Percentiles rank a stretch among this genome's conserved stretches.
These are phyloP conservation scores for Drechslerella dactyloides DNA, from an alignment of 2,329 filamentous ascomycete genomes.

Conservation along the genomic window DNA sequence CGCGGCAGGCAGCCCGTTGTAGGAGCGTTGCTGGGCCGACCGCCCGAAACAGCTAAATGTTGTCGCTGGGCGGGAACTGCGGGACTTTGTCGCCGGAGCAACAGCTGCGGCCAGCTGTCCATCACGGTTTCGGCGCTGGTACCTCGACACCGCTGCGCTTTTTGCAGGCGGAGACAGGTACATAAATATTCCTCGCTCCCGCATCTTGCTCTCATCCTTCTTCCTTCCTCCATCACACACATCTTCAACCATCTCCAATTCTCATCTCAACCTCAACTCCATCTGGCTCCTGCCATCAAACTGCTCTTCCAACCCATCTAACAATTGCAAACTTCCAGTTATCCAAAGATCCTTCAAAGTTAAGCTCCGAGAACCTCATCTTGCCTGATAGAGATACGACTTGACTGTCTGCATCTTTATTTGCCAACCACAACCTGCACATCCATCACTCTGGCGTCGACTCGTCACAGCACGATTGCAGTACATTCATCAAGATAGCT, in stretches of 20 bases:
- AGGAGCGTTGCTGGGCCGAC: slow-evolving; percentile 37
- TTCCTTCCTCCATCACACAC: slow-evolving; percentile 21
- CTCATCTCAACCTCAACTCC: slow-evolving; percentile 13
- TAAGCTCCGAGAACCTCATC: not conserved
- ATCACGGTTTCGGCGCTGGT: slow-evolving; percentile 8
- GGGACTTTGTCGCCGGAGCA: slow-evolving; percentile 17
- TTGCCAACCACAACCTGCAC: not conserved
- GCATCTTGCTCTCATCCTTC: slow-evolving; percentile 7
- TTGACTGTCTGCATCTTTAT: slow-evolving; percentile 9
- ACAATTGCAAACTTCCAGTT: slow-evolving; percentile 7
- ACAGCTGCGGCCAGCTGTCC: slow-evolving; percentile 13
- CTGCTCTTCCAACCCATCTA: not conserved
- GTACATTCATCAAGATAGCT: slow-evolving; percentile 13
- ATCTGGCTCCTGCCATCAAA: slow-evolving; percentile 11
- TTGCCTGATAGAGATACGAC: slow-evolving; percentile 2
- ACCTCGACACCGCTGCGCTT: slow-evolving; percentile 22
- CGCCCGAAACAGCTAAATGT: slow-evolving; percentile 26
- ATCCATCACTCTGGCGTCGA: slow-evolving; percentile 15
- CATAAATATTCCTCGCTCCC: slow-evolving; percentile 36
- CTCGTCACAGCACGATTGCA: slow-evolving; percentile 13
- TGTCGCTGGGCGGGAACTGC: slow-evolving; percentile 17
- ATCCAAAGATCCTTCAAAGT: slow-evolving; percentile 17
- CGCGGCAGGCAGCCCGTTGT: not conserved
- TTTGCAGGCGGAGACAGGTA: slow-evolving; percentile 39
- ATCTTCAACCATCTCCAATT: slow-evolving; percentile 8